Conservation (phyloP, 208 protist species). For the Angomonas ambiguus region DNA sequence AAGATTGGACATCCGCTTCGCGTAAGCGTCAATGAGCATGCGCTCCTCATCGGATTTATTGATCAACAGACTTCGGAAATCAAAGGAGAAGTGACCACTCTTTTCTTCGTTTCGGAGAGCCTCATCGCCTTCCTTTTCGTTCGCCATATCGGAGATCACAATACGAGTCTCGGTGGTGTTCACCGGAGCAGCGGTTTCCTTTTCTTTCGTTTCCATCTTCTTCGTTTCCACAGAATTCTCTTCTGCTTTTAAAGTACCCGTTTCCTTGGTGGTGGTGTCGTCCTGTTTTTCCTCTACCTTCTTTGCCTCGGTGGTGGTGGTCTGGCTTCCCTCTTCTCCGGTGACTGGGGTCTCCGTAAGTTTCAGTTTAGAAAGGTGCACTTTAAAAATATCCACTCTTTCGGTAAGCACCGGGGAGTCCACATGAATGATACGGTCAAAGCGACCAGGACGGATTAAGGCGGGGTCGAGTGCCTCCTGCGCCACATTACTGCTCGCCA, state of each 20-base stretch:
- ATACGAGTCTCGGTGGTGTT: background rate
- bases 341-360: constrained; percentile 26
- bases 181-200: background rate
- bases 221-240: background rate
- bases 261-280: background rate
- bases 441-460: constrained; percentile 88
- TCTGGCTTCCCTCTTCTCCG: background rate
- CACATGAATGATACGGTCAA: constrained; percentile 94
- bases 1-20: constrained; percentile 64
- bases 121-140: background rate
- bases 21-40: constrained; percentile 64
- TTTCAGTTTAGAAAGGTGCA: constrained; percentile 87
- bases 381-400: constrained; percentile 94
- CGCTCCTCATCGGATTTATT: constrained; percentile 51
- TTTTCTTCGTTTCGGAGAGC: constrained; percentile 10
- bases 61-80: constrained; percentile 41
- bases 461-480: constrained; percentile 91
- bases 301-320: background rate
- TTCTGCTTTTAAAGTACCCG: background rate
- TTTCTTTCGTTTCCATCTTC: background rate
- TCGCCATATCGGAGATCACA: background rate
- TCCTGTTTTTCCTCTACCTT: constrained; percentile 14
- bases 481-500: constrained; percentile 95
- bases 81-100: constrained; percentile 27
- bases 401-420: constrained; percentile 91